Base-by-base conservation (phyloP, 2,329 filamentous ascomycete genomes). In the Trichophyton schoenleinii region DNA sequence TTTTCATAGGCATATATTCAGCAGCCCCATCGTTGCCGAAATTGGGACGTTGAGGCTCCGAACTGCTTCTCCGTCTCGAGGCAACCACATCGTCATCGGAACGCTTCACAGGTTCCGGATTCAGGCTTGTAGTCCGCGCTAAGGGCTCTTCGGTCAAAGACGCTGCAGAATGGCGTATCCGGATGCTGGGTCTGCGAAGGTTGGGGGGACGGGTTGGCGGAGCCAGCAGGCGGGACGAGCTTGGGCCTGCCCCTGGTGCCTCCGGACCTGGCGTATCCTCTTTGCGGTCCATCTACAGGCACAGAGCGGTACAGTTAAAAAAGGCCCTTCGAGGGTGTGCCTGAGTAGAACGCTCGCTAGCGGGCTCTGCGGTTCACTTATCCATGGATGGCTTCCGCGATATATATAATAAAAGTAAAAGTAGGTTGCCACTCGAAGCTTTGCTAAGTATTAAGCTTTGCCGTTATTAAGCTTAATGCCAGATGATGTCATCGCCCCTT, bases 21-120 rank as follows among this genome's bases (percentile, higher is more conserved):
- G 65, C 62, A 57, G 69, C 61, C 25, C 67, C 64, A 31, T 68
- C 61, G 3, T 69, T 57, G 4, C 63, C 61, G 36, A 72, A 72
- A 66, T 67, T 73, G 41, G 69, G 69, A 11, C 67, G 71, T 49
- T 71, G 72, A 20, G 74, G 74, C 58, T 76, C 74, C 18, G 74
- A 76, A 61, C 64, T 75, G 63, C 74, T 76, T 64, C 74, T 73
- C 46, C 74, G 72, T 44, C 74, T 71, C 20, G 66, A 68, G 8
- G 63, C 20, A 25, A 44, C 18, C 34, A 58, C 55, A 58, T 41
- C 36, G 18, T 58, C 55, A 13, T 36, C 52, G 28, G 52, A 9
- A 13, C 25, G 13, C 52, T 36, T n/a, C 25, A 18, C 28, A 18
- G 52, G 52, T 6, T 18, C 52, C 13, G 13, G 52, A 13, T 55